Percentiles rank a stretch among this genome's conserved stretches.
These are phyloP conservation scores for Iris macrosiphon DNA, from an alignment of 106 monocot species.

Conservation along the genomic window DNA sequence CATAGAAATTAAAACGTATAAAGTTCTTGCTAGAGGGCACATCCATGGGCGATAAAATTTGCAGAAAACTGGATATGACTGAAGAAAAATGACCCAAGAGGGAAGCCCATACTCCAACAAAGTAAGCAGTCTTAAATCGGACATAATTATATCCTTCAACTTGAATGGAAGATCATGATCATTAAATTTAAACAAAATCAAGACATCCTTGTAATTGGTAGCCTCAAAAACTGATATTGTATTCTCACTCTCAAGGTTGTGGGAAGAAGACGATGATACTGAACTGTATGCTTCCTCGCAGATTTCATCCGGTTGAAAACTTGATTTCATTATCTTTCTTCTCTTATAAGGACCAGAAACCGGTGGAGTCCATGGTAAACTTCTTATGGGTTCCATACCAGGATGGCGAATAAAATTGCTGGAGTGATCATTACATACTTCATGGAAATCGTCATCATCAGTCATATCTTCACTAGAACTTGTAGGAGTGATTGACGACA, in stretches of 20 bases:
- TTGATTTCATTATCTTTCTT: conserved; percentile 63
- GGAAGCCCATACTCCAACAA: conserved; percentile 93
- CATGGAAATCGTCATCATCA: conserved; percentile 14
- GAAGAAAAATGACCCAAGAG: conserved; percentile 95
- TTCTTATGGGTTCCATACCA: background rate
- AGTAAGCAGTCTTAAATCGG: conserved; percentile 72
- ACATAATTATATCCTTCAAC: conserved; percentile 63
- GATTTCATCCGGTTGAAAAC: conserved; percentile 22
- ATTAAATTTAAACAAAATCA: conserved; percentile 75
- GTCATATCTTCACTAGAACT: conserved; percentile 4
- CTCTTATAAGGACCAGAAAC: conserved; percentile 66
- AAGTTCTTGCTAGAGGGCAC: conserved; percentile 75
- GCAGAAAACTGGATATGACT: conserved; percentile 91
- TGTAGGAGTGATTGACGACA: conserved; percentile 2
- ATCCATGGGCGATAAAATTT: conserved; percentile 93
- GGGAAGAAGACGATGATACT: conserved; percentile 22
- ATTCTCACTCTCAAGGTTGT: conserved; percentile 33
- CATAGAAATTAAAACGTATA: conserved; percentile 74
- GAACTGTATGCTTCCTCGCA: conserved; percentile 33
- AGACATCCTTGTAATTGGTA: conserved; percentile 60
- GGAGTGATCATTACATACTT: conserved; percentile 9
- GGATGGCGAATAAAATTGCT: background rate
- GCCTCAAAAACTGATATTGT: conserved; percentile 25
- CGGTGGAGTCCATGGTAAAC: conserved; percentile 29
- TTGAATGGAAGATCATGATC: conserved; percentile 87